Evolutionary conservation across 148 eudicot species (phyloP).

Genomic region (Chenopodium suecicum): DNA sequence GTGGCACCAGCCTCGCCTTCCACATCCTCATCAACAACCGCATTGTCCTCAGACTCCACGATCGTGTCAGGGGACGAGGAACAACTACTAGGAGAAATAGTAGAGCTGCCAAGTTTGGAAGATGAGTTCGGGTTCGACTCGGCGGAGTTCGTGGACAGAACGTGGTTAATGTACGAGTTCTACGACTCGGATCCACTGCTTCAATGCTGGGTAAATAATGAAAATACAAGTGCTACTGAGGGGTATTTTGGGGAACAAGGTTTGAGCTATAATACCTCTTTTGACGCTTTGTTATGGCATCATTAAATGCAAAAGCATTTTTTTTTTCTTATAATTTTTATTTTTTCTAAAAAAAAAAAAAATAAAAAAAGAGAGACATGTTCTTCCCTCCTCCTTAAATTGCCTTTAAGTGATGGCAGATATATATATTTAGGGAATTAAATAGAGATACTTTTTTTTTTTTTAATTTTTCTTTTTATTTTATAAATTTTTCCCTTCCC

Average conservation of each 20-base stretch:
- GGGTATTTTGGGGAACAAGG: constrained; percentile 31
- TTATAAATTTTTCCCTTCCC: neutral
- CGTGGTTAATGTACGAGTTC: constrained; percentile 38
- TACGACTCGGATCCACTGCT: constrained; percentile 25
- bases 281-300: constrained; percentile 29
- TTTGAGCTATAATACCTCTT: constrained; percentile 18
- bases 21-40: constrained; percentile 18
- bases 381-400: neutral
- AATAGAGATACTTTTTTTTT: neutral
- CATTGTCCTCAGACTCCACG: constrained; percentile 13
- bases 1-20: constrained; percentile 16
- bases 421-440: constrained; percentile 12
- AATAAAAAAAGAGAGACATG: neutral
- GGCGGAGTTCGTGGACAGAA: constrained; percentile 38
- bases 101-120: constrained; percentile 58
- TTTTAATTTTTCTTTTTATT: neutral
- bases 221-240: constrained; percentile 17
- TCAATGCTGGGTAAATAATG: constrained; percentile 20
- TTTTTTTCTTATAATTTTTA: neutral
- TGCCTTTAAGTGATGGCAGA: constrained; percentile 3
- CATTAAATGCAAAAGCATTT: constrained; percentile 6
- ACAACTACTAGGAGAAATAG: constrained; percentile 51
- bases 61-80: constrained; percentile 20
- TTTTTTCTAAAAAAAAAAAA: neutral
- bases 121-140: constrained; percentile 36